Evolutionary conservation across 23 red algal genomes (phyloP), one percentile per base, ranked within the genome.

Genomic region (Gracilaria caudata): DNA sequence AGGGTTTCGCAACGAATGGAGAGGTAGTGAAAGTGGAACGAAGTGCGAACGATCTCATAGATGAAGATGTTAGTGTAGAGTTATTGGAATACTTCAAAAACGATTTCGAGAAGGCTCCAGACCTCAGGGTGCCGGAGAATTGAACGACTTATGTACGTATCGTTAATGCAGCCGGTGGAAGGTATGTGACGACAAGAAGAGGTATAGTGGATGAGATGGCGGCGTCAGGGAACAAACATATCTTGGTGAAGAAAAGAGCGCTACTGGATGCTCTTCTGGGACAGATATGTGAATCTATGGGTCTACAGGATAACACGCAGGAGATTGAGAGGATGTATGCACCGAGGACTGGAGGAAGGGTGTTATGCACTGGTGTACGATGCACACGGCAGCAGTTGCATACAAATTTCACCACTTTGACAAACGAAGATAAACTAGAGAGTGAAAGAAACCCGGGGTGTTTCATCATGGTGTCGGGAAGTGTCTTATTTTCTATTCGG

Each of bases 391-490:
- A 29, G 25, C 21, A 60, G 23, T 28, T 60, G 23, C 57, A 60
- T 60, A 60, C 57, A 8, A 23, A 60, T 29, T 60, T 60, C 25
- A 20, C 21, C 0, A 60, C 57, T 6, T 28, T 60, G 57, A 28
- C 21, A 23, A 60, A 60, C 23, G 23, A 29, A 8, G 57, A 60
- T 4, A 60, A 60, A 23, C 25, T 60, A 23, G 57, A 60, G 23
- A 23, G 23, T 2, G 28, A 60, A 23, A 60, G 28, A 26, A 79
- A 79, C 26, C 76, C 76, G 3, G 76, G 76, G 21, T 79, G 58
- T 24, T 79, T 79, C 21, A 23, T 79, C 2, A 79, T 79, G 76
- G 76, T 34, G 17, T 56, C 76, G 7, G 76, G 76, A n/a, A 79
- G 45, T 3, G 19, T 24, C 16, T 49, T 26, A 13, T 79, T 79